Conservation (phyloP, 2,329 filamentous ascomycete species). For the Fusarium incarnatum region DNA sequence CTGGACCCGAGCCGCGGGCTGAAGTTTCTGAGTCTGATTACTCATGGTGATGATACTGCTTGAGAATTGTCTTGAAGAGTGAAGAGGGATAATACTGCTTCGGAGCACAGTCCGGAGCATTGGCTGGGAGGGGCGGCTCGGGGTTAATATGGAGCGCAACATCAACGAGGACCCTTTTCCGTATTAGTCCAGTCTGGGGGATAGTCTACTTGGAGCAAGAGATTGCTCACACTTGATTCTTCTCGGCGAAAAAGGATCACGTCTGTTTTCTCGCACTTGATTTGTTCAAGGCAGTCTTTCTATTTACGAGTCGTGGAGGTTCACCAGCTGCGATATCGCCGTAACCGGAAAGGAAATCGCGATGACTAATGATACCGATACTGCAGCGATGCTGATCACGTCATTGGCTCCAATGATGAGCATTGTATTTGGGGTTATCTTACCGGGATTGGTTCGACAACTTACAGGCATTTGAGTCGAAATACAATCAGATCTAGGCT, state of each 20-base stretch:
- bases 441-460: slow-evolving; percentile 39
- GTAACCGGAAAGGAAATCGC: slow-evolving; percentile 26
- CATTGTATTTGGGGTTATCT: slow-evolving; percentile 17
- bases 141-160: slow-evolving; percentile 46
- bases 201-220: background rate
- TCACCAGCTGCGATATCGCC: slow-evolving; percentile 44
- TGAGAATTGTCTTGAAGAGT: slow-evolving; percentile 34
- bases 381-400: slow-evolving; percentile 34
- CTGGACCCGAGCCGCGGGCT: slow-evolving; percentile 63
- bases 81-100: slow-evolving; percentile 35
- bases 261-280: slow-evolving; percentile 11
- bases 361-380: slow-evolving; percentile 43
- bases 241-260: slow-evolving; percentile 7
- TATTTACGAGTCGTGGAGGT: slow-evolving; percentile 1
- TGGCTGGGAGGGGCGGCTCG: slow-evolving; percentile 29
- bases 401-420: slow-evolving; percentile 44
- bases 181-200: slow-evolving; percentile 22
- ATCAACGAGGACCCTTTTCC: slow-evolving; percentile 31
- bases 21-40: slow-evolving; percentile 57
- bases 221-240: slow-evolving; percentile 8
- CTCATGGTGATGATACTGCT: slow-evolving; percentile 53
- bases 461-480: background rate
- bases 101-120: slow-evolving; percentile 38
- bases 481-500: background rate
- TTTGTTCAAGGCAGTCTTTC: background rate